Conservation (phyloP, 352 stramenopile genomes). For the Pythium monospermum region DNA sequence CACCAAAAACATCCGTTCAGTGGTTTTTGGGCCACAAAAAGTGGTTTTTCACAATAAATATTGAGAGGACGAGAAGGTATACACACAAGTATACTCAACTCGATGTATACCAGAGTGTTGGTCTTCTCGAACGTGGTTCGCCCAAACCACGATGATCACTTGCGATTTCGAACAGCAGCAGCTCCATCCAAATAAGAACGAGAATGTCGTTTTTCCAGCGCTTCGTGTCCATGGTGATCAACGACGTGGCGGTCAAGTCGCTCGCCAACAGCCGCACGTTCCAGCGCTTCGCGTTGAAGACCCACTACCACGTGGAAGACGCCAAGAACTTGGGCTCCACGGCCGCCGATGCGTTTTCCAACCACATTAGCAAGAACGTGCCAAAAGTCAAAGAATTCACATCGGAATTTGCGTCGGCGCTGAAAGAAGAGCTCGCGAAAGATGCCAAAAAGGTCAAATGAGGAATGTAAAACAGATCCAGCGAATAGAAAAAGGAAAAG, state of each 20-base stretch:
- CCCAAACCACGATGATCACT: neutral
- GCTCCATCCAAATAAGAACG: neutral
- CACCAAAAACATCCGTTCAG: constrained; percentile 15
- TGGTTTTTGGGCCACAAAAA: constrained; percentile 13
- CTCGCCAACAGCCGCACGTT: constrained; percentile 77
- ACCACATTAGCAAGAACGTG: constrained; percentile 47
- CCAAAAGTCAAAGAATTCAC: constrained; percentile 64
- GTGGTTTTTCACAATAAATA: too few species aligned
- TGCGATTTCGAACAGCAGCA: neutral
- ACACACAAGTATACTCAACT: constrained; percentile 4
- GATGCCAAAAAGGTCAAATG: constrained; percentile 80
- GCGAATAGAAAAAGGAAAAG: neutral
- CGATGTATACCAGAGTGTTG: constrained; percentile 16
- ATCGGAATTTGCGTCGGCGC: constrained; percentile 42
- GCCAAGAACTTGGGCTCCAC: constrained; percentile 67
- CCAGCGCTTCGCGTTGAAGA: constrained; percentile 83
- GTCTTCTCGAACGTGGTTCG: constrained; percentile 14
- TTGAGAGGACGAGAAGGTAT: neutral
- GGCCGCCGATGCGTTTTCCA: constrained; percentile 39
- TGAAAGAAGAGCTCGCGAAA: constrained; percentile 68
- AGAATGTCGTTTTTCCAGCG: constrained; percentile 76
- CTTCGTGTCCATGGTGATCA: constrained; percentile 74
- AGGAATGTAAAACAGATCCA: neutral
- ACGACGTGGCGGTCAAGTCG: constrained; percentile 82
- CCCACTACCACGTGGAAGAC: constrained; percentile 78